phyloP scores from a whole-genome alignment of 2,329 filamentous ascomycete species.

The Dothideomycetes sp. region DNA sequence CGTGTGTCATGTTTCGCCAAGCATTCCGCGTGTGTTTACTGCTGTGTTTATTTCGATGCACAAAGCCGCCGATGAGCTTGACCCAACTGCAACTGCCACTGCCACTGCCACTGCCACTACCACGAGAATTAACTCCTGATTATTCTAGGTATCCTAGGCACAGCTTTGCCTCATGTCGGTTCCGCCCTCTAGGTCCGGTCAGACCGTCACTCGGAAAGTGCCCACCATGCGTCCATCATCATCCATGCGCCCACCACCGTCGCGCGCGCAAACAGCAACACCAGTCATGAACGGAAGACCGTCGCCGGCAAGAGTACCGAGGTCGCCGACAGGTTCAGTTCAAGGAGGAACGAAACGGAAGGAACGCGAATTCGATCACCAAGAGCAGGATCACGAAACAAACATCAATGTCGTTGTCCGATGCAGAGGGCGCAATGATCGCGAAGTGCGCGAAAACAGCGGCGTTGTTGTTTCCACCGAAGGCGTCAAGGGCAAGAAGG shows the following conservation, averaged over 20 bases:
- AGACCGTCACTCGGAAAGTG: conserved; percentile 42
- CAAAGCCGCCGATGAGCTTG: neutral
- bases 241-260: conserved; percentile 44
- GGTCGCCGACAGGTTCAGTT: conserved; percentile 51
- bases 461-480: conserved; percentile 83
- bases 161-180: conserved; percentile 41
- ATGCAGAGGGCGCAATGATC: conserved; percentile 83
- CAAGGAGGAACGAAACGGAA: conserved; percentile 65
- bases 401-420: conserved; percentile 97
- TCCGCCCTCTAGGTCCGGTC: conserved; percentile 43
- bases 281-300: conserved; percentile 37
- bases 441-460: conserved; percentile 89
- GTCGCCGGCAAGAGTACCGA: conserved; percentile 23
- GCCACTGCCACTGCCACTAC: neutral
- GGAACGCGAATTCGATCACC: conserved; percentile 70
- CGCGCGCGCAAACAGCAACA: conserved; percentile 42
- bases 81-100: too few species aligned
- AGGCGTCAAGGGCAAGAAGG: conserved; percentile 73
- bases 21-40: too few species aligned
- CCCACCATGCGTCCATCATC: conserved; percentile 43
- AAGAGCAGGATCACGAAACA: conserved; percentile 61
- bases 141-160: too few species aligned
- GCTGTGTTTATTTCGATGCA: neutral
- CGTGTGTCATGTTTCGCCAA: neutral
- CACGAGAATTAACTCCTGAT: neutral